Evolutionary conservation across 1,139 yeast species (phyloP).

Genomic region (Suhomyces maxii): DNA sequence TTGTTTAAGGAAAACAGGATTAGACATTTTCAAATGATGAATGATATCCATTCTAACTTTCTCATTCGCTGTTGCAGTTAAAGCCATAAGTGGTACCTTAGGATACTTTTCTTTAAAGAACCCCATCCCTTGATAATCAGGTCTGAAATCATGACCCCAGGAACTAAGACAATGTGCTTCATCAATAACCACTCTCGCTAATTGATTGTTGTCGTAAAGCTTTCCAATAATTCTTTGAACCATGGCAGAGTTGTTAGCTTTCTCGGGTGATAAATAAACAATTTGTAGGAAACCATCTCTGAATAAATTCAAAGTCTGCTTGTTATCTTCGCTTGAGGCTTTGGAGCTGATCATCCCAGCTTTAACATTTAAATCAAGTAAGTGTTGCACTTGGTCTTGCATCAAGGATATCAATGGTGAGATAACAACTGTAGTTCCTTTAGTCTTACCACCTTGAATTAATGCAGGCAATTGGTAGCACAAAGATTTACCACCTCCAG

Average conservation of each 20-base stretch:
- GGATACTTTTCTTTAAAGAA: conserved; percentile 74
- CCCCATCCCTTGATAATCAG: conserved; percentile 84
- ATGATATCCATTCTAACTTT: conserved; percentile 85
- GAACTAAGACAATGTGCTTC: conserved; percentile 99
- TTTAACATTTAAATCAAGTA: conserved; percentile 60
- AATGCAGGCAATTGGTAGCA: conserved; percentile 96
- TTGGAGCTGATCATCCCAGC: conserved; percentile 92
- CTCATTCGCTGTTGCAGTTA: conserved; percentile 97
- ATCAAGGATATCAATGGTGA: conserved; percentile 94
- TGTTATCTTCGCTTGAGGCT: conserved; percentile 63
- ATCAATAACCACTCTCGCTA: conserved; percentile 91
- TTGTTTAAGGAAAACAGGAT: conserved; percentile 61
- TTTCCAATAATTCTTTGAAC: conserved; percentile 64
- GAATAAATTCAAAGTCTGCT: conserved; percentile 61
- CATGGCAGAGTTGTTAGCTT: conserved; percentile 76
- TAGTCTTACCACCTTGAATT: conserved; percentile 67
- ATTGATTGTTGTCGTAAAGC: conserved; percentile 52
- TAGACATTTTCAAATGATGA: conserved; percentile 61
- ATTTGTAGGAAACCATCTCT: conserved; percentile 68
- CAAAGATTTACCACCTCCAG: conserved; percentile 97
- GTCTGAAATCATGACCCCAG: conserved; percentile 99
- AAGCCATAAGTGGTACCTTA: conserved; percentile 86
- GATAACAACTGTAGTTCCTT: conserved; percentile 86
- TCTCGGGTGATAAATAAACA: conserved; percentile 92
- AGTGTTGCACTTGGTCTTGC: conserved; percentile 95